Evolutionary conservation across 768 basidiomycete genomes (phyloP).

Genomic region (Austroboletus festivus): DNA sequence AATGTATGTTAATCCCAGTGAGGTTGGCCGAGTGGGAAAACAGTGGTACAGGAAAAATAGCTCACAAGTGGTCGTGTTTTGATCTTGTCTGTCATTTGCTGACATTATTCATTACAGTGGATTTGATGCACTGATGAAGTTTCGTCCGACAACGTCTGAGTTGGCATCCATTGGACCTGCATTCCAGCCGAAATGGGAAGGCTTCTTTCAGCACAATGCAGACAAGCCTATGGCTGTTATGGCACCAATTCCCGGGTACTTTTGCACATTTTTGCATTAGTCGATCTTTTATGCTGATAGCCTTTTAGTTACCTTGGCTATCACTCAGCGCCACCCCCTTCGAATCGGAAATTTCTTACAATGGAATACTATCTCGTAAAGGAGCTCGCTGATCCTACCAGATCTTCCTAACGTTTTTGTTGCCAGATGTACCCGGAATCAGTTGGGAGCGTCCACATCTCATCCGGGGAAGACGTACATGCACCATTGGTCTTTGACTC

Average conservation of each 20-base stretch:
- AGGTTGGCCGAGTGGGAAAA: constrained; percentile 31
- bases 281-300: not conserved
- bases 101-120: constrained; percentile 7
- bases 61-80: constrained; percentile 49
- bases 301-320: constrained; percentile 24
- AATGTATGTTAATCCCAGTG: constrained; percentile 13
- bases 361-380: constrained; percentile 33
- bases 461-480: constrained; percentile 38
- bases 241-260: constrained; percentile 39
- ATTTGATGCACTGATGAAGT: constrained; percentile 19
- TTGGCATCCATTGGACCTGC: constrained; percentile 18
- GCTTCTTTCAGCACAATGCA: constrained; percentile 10
- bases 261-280: not conserved
- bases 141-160: constrained; percentile 23
- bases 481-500: constrained; percentile 43
- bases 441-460: constrained; percentile 46
- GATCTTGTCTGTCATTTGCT: no score
- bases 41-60: constrained; percentile 43
- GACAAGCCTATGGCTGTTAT: constrained; percentile 34
- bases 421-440: constrained; percentile 41
- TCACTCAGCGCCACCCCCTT: constrained; percentile 5
- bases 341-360: constrained; percentile 27
- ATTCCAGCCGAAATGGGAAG: constrained; percentile 20
- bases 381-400: no score
- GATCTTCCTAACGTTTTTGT: not conserved